Conservation (phyloP, 2,329 filamentous ascomycete species). For the Nothophoma quercina region DNA sequence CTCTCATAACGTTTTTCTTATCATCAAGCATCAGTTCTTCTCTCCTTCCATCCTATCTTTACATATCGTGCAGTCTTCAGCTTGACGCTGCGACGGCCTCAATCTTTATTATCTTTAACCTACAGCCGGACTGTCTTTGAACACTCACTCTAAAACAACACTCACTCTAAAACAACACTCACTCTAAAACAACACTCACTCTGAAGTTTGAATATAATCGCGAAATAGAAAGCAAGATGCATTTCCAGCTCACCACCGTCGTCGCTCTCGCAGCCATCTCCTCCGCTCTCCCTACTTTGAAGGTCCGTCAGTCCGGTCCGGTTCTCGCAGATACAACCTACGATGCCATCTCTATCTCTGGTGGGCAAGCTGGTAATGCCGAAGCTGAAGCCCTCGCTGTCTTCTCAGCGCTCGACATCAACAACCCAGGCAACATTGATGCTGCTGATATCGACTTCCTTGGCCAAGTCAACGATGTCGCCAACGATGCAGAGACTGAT, state of each 20-base stretch:
- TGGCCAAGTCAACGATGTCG: slow-evolving; percentile 60
- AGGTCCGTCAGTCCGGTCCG: slow-evolving; percentile 29
- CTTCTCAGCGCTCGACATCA: slow-evolving; percentile 61
- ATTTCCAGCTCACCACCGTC: slow-evolving; percentile 36
- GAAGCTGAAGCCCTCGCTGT: slow-evolving; percentile 62
- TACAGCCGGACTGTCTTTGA: slow-evolving; percentile 39
- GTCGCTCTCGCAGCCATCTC: slow-evolving; percentile 38
- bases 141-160: slow-evolving; percentile 10
- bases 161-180: slow-evolving; percentile 6
- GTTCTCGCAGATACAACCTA: slow-evolving; percentile 43
- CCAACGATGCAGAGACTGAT: slow-evolving; percentile 62
- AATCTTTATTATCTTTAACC: slow-evolving; percentile 12
- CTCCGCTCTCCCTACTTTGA: slow-evolving; percentile 35
- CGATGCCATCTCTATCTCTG: slow-evolving; percentile 59
- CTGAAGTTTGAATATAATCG: slow-evolving; percentile 1
- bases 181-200: slow-evolving; percentile 2
- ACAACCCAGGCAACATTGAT: slow-evolving; percentile 58
- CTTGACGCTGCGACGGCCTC: slow-evolving; percentile 41
- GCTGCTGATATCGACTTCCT: slow-evolving; percentile 60
- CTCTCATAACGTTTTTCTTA: slow-evolving; percentile 23
- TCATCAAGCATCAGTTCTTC: slow-evolving; percentile 24
- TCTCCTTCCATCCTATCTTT: slow-evolving; percentile 6
- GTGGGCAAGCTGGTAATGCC: slow-evolving; percentile 61
- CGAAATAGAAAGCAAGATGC: slow-evolving; percentile 31
- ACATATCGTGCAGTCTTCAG: slow-evolving; percentile 23